Base-by-base conservation (phyloP, 2,329 filamentous ascomycete species). In the Alternaria solani region DNA sequence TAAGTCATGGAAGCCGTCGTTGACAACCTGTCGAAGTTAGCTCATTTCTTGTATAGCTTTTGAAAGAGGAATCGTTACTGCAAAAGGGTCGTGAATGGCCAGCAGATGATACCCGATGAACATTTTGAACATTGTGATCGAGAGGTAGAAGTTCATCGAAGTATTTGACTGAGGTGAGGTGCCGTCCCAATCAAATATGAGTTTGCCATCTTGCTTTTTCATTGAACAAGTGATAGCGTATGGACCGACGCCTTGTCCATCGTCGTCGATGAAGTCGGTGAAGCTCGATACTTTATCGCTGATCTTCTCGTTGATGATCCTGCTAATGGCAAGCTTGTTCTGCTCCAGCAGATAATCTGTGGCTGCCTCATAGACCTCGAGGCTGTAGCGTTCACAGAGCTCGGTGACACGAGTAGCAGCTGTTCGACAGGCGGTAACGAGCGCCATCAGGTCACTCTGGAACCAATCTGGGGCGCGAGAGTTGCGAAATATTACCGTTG, bases 1-100 rank as follows among this genome's bases (percentile, higher is more conserved):
- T 6, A 84, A 75, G 44, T 84, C 82, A 60, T 84, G 82, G 69
- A 84, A 83, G 12, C 82, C 82, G 57, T 84, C 82, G 61, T 85
- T 85, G 64, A 84, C 82, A 12, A 84, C 46, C 46, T 48, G 16
- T 7, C 12, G 7, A 18, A 48, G 5, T 48, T 36, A 48, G 18
- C 32, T 36, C 14, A 16, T 36, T 7, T 6, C 1, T 36, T 36
- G 5, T 36, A 14, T n/a, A 48, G 7, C 28, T 23, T 20, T 48
- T 12, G 20, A 6, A 1, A n/a, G 14, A 7, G 4, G n/a, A 14
- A n/a, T n/a, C 23, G 30, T 48, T n/a, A 48, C 78, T 25, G 78
- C 80, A 20, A 82, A 79, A 0, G 82, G 82, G 28, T 82, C 82
- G 36, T 81, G 81, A 1, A 83, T 80, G 2, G 82, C 81, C n/a